phyloP scores from a whole-genome alignment of 345 rosid species.

The Populus nigra region DNA sequence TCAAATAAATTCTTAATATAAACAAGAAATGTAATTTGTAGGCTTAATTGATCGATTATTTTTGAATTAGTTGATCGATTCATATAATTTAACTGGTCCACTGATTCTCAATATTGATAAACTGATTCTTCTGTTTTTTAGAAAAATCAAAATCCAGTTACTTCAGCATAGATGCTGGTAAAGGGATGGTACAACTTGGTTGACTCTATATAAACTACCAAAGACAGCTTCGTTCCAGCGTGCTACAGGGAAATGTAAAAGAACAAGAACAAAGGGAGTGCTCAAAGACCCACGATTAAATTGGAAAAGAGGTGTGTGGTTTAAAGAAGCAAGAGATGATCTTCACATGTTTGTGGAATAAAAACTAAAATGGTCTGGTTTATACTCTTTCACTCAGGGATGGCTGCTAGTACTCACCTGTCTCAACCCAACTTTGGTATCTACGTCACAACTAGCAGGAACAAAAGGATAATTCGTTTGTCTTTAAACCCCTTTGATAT shows the following conservation, averaged over 20 bases:
- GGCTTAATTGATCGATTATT: too few relatives aligned
- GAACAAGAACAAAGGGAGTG: neutral
- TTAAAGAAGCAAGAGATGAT: conserved; percentile 13
- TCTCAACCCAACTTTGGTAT: conserved; percentile 23
- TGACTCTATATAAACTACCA: neutral
- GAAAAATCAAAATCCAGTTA: too few relatives aligned
- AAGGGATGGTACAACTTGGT: neutral
- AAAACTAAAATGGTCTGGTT: conserved; percentile 2
- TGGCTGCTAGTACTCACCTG: conserved; percentile 24
- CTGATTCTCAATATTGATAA: too few relatives aligned
- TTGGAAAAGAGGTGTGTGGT: conserved; percentile 13
- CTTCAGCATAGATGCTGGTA: too few relatives aligned
- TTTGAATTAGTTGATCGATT: too few relatives aligned
- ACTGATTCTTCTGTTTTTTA: too few relatives aligned
- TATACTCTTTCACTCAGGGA: neutral
- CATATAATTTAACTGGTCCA: too few relatives aligned
- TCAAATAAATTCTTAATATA: too few relatives aligned
- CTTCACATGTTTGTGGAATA: conserved; percentile 35
- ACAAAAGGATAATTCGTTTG: conserved; percentile 10
- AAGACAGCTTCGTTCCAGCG: neutral
- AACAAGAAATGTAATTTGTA: too few relatives aligned
- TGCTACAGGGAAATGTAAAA: neutral
- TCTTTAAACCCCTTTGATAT: conserved; percentile 9
- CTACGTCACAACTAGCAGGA: conserved; percentile 19
- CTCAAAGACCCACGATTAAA: neutral